Conservation (phyloP, 805 yeast species). For the Henningerozyma blattae region DNA sequence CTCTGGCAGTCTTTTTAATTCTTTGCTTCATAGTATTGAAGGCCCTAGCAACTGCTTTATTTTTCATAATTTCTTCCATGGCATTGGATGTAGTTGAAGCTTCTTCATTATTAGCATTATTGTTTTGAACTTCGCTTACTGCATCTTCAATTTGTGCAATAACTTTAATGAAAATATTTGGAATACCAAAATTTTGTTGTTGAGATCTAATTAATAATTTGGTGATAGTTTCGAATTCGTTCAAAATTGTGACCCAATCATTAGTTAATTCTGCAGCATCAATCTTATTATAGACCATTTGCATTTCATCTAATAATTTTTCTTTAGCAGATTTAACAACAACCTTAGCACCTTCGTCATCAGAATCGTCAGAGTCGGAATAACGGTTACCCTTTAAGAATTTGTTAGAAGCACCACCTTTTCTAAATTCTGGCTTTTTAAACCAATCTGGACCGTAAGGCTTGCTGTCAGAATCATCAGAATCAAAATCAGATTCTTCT, state of each 20-base stretch:
- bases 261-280: conserved; percentile 55
- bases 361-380: conserved; percentile 34
- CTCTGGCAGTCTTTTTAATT: conserved; percentile 67
- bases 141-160: conserved; percentile 64
- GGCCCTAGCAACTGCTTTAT: conserved; percentile 80
- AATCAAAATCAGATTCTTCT: conserved; percentile 29
- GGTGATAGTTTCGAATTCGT: conserved; percentile 68
- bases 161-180: conserved; percentile 56
- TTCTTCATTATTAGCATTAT: not conserved
- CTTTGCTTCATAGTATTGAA: conserved; percentile 83
- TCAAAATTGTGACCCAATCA: conserved; percentile 68
- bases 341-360: conserved; percentile 64
- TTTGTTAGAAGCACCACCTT: conserved; percentile 23
- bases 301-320: conserved; percentile 81
- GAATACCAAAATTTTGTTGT: conserved; percentile 66
- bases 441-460: conserved; percentile 35
- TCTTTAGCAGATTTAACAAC: conserved; percentile 87
- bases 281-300: conserved; percentile 49
- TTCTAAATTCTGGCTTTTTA: conserved; percentile 29
- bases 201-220: conserved; percentile 54
- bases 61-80: conserved; percentile 55
- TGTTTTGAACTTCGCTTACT: no score
- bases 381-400: conserved; percentile 26
- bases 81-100: conserved; percentile 38
- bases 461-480: conserved; percentile 31